A percentile compares a stretch with the other conserved stretches of the same genome.
phyloP scores from a whole-genome alignment of 1,284 basidiomycete genomes.

The Ustilago nuda region DNA sequence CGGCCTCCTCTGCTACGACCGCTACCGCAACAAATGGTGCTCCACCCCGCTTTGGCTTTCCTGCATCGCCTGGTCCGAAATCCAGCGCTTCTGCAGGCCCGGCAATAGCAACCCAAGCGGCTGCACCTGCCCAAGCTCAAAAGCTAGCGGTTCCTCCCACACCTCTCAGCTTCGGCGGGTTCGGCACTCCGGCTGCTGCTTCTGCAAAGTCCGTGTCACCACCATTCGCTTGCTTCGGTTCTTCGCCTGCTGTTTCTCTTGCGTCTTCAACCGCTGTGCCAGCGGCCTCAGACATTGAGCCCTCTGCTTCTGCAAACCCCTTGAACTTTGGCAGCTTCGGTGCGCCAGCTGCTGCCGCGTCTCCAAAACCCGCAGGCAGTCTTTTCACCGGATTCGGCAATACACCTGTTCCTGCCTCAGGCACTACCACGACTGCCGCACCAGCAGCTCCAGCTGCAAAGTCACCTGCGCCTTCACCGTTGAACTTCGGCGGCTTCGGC shows the following conservation, averaged over 20 bases:
- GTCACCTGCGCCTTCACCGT: constrained; percentile 13
- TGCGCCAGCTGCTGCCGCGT: constrained; percentile 7
- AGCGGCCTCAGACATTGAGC: background rate
- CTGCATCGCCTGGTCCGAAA: constrained; percentile 18
- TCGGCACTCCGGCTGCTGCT: constrained; percentile 6
- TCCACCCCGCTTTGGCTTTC: constrained; percentile 17
- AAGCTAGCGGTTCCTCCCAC: constrained; percentile 7
- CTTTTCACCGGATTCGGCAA: constrained; percentile 19
- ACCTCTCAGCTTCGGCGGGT: constrained; percentile 13
- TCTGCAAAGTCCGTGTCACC: constrained; percentile 1
- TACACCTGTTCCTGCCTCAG: background rate
- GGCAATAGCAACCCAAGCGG: background rate
- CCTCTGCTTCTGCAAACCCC: background rate
- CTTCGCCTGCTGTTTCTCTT: background rate
- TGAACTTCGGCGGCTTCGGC: constrained; percentile 17
- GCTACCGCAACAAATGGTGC: constrained; percentile 5
- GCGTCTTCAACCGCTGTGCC: background rate
- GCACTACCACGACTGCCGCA: background rate
- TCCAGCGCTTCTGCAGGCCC: background rate
- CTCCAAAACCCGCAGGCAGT: constrained; percentile 13
- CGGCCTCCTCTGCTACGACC: constrained; percentile 12
- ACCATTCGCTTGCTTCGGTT: constrained; percentile 9
- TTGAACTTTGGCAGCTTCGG: constrained; percentile 12
- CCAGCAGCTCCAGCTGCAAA: constrained; percentile 9
- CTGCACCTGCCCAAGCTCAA: constrained; percentile 1